Conservation (phyloP, 208 protist species). For the Leptomonas seymouri region DNA sequence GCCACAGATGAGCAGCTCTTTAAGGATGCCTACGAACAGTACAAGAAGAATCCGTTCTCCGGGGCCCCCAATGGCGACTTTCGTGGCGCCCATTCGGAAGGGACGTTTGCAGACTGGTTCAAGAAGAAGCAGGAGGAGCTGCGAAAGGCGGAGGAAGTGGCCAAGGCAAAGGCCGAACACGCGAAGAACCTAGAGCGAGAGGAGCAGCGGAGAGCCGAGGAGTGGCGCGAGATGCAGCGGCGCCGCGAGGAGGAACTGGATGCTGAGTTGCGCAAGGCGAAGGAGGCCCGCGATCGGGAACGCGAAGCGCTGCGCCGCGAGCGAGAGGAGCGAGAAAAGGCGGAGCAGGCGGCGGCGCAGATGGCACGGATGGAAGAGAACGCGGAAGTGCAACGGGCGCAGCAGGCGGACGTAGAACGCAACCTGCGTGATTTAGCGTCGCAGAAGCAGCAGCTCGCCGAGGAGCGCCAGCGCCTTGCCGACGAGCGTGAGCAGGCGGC, state of each 20-base stretch:
- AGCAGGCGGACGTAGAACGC: slow-evolving; percentile 78
- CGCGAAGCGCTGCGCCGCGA: slow-evolving; percentile 52
- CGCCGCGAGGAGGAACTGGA: slow-evolving; percentile 65
- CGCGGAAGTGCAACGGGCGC: slow-evolving; percentile 59
- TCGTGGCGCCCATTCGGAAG: slow-evolving; percentile 47
- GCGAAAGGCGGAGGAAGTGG: slow-evolving; percentile 68
- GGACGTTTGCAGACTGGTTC: slow-evolving; percentile 84
- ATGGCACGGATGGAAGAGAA: slow-evolving; percentile 58
- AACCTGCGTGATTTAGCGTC: slow-evolving; percentile 73
- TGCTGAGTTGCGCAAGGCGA: slow-evolving; percentile 50
- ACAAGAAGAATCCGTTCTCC: slow-evolving; percentile 61
- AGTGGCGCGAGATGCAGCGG: slow-evolving; percentile 79
- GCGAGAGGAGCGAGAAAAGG: slow-evolving; percentile 42
- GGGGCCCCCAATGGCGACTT: slow-evolving; percentile 31
- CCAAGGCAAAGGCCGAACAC: slow-evolving; percentile 73
- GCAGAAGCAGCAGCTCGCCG: slow-evolving; percentile 68
- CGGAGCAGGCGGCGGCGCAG: slow-evolving; percentile 47
- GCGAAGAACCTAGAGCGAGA: slow-evolving; percentile 73
- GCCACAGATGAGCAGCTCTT: slow-evolving; percentile 78
- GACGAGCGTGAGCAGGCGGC: slow-evolving; percentile 54
- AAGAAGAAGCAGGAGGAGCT: slow-evolving; percentile 84
- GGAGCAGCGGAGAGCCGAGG: slow-evolving; percentile 64
- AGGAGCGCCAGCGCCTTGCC: slow-evolving; percentile 63
- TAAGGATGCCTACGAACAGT: slow-evolving; percentile 81
- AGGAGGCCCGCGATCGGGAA: slow-evolving; percentile 48